These are phyloP conservation scores for Citeromyces hawaiiensis DNA, from an alignment of 1,139 yeast genomes.

Conservation along the genomic window DNA sequence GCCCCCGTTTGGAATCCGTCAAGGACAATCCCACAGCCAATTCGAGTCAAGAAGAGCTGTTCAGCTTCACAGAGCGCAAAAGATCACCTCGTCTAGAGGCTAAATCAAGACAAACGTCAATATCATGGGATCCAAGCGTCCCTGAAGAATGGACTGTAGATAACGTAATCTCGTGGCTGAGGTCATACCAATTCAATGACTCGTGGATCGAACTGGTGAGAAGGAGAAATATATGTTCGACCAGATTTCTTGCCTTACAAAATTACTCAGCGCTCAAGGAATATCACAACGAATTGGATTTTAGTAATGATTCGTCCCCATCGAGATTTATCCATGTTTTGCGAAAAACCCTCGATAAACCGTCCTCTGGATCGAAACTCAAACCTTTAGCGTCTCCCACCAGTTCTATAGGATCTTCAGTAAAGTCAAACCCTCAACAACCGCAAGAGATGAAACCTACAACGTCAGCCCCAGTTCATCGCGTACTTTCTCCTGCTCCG, in stretches of 20 bases:
- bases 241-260: slow-evolving; percentile 50
- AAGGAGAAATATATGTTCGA: slow-evolving; percentile 46
- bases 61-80: neutral
- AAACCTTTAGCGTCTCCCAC: slow-evolving; percentile 2
- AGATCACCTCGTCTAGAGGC: slow-evolving; percentile 1
- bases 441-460: slow-evolving; percentile 1
- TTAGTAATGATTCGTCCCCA: slow-evolving; percentile 31
- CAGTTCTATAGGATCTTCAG: slow-evolving; percentile 5
- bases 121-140: slow-evolving; percentile 10
- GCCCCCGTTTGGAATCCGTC: neutral
- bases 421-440: neutral
- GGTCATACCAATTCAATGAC: slow-evolving; percentile 48
- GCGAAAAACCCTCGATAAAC: slow-evolving; percentile 30
- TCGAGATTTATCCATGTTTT: slow-evolving; percentile 41
- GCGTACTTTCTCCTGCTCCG: neutral
- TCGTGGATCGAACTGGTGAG: slow-evolving; percentile 60
- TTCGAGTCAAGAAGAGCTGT: neutral
- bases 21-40: neutral
- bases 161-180: slow-evolving; percentile 59
- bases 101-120: slow-evolving; percentile 6
- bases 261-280: slow-evolving; percentile 47
- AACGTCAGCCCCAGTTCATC: slow-evolving; percentile 1
- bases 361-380: slow-evolving; percentile 13
- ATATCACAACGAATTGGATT: slow-evolving; percentile 30
- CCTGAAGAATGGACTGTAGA: slow-evolving; percentile 57